Evolutionary conservation across 495 filamentous ascomycete genomes (phyloP).

Genomic region (Patellaria atrata): DNA sequence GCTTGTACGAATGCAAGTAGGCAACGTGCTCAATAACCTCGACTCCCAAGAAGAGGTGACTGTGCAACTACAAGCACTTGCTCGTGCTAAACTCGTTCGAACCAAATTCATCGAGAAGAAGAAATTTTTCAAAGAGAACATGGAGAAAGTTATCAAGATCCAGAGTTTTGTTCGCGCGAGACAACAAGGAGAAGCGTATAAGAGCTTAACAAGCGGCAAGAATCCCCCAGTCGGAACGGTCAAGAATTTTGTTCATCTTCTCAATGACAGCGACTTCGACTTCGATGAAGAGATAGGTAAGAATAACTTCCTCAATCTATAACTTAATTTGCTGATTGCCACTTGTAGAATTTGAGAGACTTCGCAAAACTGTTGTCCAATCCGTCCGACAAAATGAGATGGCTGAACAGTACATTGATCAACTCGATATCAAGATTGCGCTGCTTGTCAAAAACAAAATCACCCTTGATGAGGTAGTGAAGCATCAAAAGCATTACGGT

Average conservation of each 20-base stretch:
- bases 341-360: constrained; percentile 61
- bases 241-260: constrained; percentile 91
- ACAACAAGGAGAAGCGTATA: constrained; percentile 95
- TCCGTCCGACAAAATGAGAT: constrained; percentile 94
- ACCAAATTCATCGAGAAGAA: constrained; percentile 68
- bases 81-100: constrained; percentile 60
- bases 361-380: constrained; percentile 89
- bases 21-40: constrained; percentile 52
- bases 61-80: constrained; percentile 57
- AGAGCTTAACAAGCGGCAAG: constrained; percentile 87
- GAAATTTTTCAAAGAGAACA: constrained; percentile 82
- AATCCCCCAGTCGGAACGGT: constrained; percentile 93
- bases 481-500: constrained; percentile 91
- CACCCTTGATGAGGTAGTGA: constrained; percentile 92
- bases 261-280: constrained; percentile 97
- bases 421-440: constrained; percentile 97
- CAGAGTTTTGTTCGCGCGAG: constrained; percentile 90
- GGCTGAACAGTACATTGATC: constrained; percentile 94
- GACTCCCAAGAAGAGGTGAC: constrained; percentile 68
- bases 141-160: constrained; percentile 97
- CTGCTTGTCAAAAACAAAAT: constrained; percentile 99
- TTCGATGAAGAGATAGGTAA: constrained; percentile 83
- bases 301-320: constrained; percentile 4
- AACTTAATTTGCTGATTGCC: constrained; percentile 5
- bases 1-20: constrained; percentile 57